Evolutionary conservation across 2,329 filamentous ascomycete genomes (phyloP), one percentile per base, ranked within the genome.

Genomic region (Stromatinia cepivora): DNA sequence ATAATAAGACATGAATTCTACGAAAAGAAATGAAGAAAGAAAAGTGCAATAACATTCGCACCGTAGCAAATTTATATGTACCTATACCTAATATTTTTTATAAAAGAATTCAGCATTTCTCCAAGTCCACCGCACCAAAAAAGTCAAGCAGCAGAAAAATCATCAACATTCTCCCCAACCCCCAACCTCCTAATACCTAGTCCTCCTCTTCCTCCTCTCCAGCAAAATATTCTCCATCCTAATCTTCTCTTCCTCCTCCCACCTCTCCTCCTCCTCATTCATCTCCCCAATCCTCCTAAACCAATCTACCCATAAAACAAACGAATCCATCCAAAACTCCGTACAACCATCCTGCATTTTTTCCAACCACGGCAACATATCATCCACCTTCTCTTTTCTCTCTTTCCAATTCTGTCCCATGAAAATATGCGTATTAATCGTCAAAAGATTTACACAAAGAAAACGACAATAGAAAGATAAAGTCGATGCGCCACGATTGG

Each of bases 401-500:
- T 63, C 61, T 20, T 50, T 10, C 31, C 31, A 52, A 13, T 28
- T 4, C 31, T 22, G n/a, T 6, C 7, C 46, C n/a, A 39, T 28
- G 10, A 36, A 63, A 0, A 20, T 15, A 25, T 25, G 13, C 17
- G 9, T 63, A 39, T 9, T 10, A 20, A 63, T 10, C 5, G 5
- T 11, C 15, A 11, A 20, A 10, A 39, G 0, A 28, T 22, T 39
- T 4, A 28, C n/a, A 13, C 61, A 63, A 3, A 63, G 0, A 22
- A 36, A 25, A 4, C 61, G 61, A 20, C 46, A 63, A 52, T 63
- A 63, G 34, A 63, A 63, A 1, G 61, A 63, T 7, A 63, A 39
- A 10, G 61, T 7, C 11, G 61, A 52, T 1, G 31, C 4, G 3
- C 46, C 61, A n/a, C 4, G n/a, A 28, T 39, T 28, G 4, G 3